Conservation (phyloP, 2,329 filamentous ascomycete species). For the Balansia obtecta region DNA sequence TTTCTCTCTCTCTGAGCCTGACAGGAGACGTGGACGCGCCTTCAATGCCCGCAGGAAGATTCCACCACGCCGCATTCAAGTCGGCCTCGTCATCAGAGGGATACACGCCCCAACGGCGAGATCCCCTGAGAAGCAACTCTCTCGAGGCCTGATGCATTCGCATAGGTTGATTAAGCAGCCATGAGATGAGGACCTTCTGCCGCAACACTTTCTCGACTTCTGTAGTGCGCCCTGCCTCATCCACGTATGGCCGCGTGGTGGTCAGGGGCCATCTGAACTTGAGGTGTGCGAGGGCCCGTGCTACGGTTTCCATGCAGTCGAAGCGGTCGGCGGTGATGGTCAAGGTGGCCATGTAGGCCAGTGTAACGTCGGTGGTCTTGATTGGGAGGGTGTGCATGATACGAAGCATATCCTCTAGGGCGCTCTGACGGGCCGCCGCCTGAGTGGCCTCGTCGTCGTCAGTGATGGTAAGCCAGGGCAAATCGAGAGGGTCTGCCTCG, state of each 20-base stretch:
- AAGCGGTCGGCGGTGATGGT: conserved; percentile 64
- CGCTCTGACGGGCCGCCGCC: conserved; percentile 42
- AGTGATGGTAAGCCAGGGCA: conserved; percentile 52
- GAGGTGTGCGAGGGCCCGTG: conserved; percentile 35
- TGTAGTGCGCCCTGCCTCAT: conserved; percentile 24
- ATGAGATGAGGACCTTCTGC: conserved; percentile 56
- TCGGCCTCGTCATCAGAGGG: conserved; percentile 17
- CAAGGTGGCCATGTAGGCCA: conserved; percentile 53
- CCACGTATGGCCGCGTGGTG: conserved; percentile 21
- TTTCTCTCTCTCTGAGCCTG: neutral
- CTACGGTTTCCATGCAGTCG: conserved; percentile 46
- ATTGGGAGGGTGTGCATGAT: conserved; percentile 47
- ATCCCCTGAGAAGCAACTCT: conserved; percentile 55
- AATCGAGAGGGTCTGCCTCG: conserved; percentile 33
- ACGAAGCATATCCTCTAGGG: conserved; percentile 55
- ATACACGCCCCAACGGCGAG: conserved; percentile 40
- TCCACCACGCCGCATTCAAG: conserved; percentile 52
- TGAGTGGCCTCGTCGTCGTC: conserved; percentile 59
- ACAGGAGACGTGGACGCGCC: conserved; percentile 23
- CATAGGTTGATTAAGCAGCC: conserved; percentile 49
- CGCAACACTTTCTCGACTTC: conserved; percentile 53
- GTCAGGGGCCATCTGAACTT: conserved; percentile 44
- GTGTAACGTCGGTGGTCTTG: conserved; percentile 29
- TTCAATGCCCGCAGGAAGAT: conserved; percentile 57
- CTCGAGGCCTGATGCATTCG: conserved; percentile 50